These are phyloP conservation scores for Erodium texanum DNA, from an alignment of 441 rosid species.

Conservation along the genomic window DNA sequence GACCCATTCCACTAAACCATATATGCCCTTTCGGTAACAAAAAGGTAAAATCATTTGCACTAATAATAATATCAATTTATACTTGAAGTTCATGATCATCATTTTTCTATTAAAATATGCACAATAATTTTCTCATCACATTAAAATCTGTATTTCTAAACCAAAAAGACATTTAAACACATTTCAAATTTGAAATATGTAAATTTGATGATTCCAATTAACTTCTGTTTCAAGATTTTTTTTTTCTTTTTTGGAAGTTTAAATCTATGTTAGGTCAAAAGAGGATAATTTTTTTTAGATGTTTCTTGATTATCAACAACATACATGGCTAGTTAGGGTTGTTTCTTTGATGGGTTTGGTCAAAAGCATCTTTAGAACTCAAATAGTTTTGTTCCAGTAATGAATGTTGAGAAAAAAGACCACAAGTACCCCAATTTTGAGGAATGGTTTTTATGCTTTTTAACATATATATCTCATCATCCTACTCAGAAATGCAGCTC, in stretches of 20 bases:
- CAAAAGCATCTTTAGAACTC: conserved; percentile 13
- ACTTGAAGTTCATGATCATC: neutral
- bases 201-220: too few species aligned
- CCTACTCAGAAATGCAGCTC: neutral
- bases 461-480: neutral
- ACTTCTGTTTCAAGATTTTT: too few species aligned
- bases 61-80: neutral
- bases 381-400: neutral
- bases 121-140: too few species aligned
- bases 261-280: too few species aligned
- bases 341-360: neutral
- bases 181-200: too few species aligned
- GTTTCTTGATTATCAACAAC: neutral
- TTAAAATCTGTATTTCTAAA: too few species aligned
- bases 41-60: neutral
- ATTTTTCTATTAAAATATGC: too few species aligned
- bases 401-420: conserved; percentile 9
- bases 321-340: neutral
- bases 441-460: conserved; percentile 9
- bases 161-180: too few species aligned
- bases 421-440: conserved; percentile 10
- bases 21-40: conserved; percentile 8
- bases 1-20: conserved; percentile 12
- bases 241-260: too few species aligned
- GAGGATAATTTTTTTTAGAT: neutral